Conservation (phyloP, 106 monocot genomes). For the Platanthera guangdongensis region DNA sequence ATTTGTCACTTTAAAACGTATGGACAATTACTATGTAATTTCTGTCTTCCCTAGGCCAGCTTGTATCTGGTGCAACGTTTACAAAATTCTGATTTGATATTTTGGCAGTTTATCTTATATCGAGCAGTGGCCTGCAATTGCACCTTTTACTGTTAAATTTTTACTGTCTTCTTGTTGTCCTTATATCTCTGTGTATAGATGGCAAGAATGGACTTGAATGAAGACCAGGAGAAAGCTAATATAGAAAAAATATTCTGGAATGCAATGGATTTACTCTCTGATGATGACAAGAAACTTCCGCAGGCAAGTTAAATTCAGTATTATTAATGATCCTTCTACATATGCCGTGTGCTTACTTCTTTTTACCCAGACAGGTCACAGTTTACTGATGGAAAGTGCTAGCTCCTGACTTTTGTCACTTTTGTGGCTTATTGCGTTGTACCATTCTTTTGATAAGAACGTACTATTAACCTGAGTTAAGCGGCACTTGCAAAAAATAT, state of each 20-base stretch:
- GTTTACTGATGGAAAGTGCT: not conserved
- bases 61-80: not conserved
- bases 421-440: not conserved
- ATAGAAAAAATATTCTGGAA: constrained; percentile 95
- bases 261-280: constrained; percentile 97
- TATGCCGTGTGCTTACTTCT: not conserved
- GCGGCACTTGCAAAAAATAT: not conserved
- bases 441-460: not conserved
- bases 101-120: not conserved
- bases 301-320: constrained; percentile 50
- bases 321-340: not conserved
- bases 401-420: not conserved
- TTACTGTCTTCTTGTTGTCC: not conserved
- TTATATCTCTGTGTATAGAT: constrained; percentile 37
- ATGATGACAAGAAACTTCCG: constrained; percentile 97
- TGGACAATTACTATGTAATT: not conserved
- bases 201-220: constrained; percentile 96
- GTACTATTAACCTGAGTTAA: not conserved
- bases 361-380: too few species aligned
- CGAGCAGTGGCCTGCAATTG: not conserved
- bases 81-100: not conserved
- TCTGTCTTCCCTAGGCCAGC: not conserved
- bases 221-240: constrained; percentile 74
- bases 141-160: not conserved
- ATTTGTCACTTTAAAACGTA: not conserved